Evolutionary conservation across 1,284 basidiomycete species (phyloP), one percentile per base, ranked within the genome.

Genomic region (Fomitopsis betulina): DNA sequence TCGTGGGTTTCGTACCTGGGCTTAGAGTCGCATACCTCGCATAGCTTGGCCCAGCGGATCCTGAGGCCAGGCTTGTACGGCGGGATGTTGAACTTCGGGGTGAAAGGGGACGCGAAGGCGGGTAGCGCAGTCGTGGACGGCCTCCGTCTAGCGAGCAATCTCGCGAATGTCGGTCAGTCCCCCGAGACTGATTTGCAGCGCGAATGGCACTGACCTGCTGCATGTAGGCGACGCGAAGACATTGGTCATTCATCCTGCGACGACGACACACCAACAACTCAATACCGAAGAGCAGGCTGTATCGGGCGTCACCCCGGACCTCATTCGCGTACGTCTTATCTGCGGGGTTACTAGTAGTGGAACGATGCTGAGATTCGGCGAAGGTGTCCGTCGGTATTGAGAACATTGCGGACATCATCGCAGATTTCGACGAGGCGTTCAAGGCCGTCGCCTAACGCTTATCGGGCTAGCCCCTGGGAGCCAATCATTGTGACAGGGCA

Each of bases 1-100:
- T 71, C 82, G 0, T 95, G 92, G 91, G 91, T 96, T 7, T 88
- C 86, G 0, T 96, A 94, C 70, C 82, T 89, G 39, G 93, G 93
- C 23, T 81, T 94, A 3, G 68, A 75, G 57, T 76, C 72, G 12
- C 93, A 95, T 72, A 72, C 79, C 4, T 86, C 83, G 39, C 79
- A 95, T 72, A 72, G 72, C 53, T 68, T 79, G 6, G 93, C 89
- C 13, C 80, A 83, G 68, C 78, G 77, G 54, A 74, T 85, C 49
- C 74, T 91, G 60, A 77, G 86, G n/a, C 70, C 74, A 10, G 78
- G 82, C 59, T 72, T 76, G 7, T 94, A 80, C 61, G 91, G 93
- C 15, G 93, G 91, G 52, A 83, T 96, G 58, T 76, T 96, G 54
- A 88, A 81, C 69, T 94, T 96, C 67, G 93, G 93, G 13, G 74